These are phyloP conservation scores for Acmispon strigosus DNA, from an alignment of 306 rosid species.

Conservation along the genomic window DNA sequence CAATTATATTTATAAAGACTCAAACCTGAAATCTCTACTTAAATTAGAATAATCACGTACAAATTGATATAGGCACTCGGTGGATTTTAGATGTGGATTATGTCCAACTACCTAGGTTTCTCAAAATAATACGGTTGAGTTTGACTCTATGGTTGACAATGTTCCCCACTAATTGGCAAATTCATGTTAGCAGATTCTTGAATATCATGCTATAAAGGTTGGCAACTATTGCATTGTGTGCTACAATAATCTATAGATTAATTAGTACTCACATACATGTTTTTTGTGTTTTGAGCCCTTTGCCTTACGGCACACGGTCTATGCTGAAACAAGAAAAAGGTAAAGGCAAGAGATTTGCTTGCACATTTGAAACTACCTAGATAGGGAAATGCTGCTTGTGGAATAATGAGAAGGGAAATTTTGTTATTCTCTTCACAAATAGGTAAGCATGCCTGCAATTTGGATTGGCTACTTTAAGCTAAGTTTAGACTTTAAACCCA, in stretches of 20 bases:
- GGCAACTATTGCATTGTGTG: neutral
- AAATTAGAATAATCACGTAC: too few relatives aligned
- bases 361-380: slow-evolving; percentile 26
- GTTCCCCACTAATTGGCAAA: slow-evolving; percentile 33
- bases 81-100: too few relatives aligned
- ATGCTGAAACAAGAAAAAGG: slow-evolving; percentile 21
- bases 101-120: slow-evolving; percentile 17
- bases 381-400: slow-evolving; percentile 21
- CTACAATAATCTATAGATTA: neutral
- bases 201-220: slow-evolving; percentile 18
- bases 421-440: slow-evolving; percentile 15
- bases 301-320: slow-evolving; percentile 32
- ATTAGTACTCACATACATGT: neutral
- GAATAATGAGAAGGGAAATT: neutral
- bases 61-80: too few relatives aligned
- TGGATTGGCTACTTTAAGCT: neutral
- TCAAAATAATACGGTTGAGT: slow-evolving; percentile 23
- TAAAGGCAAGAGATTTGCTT: slow-evolving; percentile 16
- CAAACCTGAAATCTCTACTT: too few relatives aligned
- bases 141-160: slow-evolving; percentile 7
- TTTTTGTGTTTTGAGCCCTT: slow-evolving; percentile 20
- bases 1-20: too few relatives aligned
- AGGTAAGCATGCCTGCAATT: slow-evolving; percentile 5
- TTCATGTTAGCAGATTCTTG: slow-evolving; percentile 19
- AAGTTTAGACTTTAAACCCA: slow-evolving; percentile 9